phyloP scores from a whole-genome alignment of 2,329 filamentous ascomycete genomes.

The Microsporum canis region DNA sequence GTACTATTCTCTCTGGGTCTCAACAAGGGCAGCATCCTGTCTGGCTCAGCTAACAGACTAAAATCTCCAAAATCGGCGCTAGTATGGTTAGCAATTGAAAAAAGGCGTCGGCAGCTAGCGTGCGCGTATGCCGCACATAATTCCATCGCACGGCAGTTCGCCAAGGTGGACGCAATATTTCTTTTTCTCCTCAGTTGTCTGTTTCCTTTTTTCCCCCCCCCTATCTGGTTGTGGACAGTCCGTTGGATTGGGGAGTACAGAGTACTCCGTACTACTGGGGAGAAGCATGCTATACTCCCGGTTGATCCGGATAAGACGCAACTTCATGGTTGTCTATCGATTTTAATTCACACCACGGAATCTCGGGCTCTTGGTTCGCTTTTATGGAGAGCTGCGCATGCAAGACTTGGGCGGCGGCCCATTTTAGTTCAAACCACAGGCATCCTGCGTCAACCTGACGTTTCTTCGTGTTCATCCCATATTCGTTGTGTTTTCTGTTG shows the following conservation, averaged over 20 bases:
- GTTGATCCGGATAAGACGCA: neutral
- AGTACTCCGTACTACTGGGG: too few relatives aligned
- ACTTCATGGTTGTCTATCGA: neutral
- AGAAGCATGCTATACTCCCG: neutral
- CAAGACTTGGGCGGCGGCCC: neutral
- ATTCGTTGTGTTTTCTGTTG: neutral
- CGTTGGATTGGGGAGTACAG: neutral
- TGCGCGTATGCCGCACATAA: neutral
- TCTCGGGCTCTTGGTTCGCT: neutral
- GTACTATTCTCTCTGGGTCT: neutral
- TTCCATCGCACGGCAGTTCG: neutral
- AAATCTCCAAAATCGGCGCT: neutral
- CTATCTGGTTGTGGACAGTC: neutral
- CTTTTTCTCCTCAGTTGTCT: neutral
- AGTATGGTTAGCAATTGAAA: neutral
- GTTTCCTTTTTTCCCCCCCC: neutral
- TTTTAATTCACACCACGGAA: neutral
- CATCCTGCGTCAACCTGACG: neutral
- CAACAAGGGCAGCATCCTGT: neutral
- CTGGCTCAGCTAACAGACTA: neutral
- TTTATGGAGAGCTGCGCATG: neutral
- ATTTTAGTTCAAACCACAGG: slow-evolving; percentile 1
- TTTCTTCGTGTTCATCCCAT: neutral
- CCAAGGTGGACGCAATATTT: neutral
- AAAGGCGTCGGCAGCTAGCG: neutral